Evolutionary conservation across 805 yeast genomes (phyloP), one percentile per base, ranked within the genome.

Genomic region (Tetrapisispora pingtungensis): DNA sequence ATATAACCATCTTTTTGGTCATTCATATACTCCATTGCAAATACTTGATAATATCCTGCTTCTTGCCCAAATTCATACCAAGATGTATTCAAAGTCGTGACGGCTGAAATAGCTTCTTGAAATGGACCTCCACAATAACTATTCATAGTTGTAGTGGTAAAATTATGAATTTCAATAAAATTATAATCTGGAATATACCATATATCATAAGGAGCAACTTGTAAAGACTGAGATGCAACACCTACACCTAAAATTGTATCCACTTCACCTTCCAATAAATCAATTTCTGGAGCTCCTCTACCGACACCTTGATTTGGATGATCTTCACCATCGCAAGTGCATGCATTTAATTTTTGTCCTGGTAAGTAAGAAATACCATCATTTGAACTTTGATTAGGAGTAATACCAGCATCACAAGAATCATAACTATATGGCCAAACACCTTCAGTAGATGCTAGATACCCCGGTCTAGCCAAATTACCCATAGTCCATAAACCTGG

Each of bases 401-500:
- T 88, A 51, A 88, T 88, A 52, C 97, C 97, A 2, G 89, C 88
- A 68, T 89, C 96, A 66, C 97, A 89, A 3, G 77, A 62, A 31
- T 82, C 81, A 61, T 89, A 89, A 1, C 90, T 71, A 57, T 88
- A 89, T 4, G 97, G 97, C 97, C 97, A 89, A 24, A 84, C 81
- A 47, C 97, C 97, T 22, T 89, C 95, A 2, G 96, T 78, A 3
- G 90, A 71, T 6, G 95, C 86, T 68, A 78, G 66, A 59, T 77
- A 89, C 10, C 97, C 97, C 0, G 97, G 94, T 54, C 97, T 77
- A 24, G 84, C 97, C 51, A 89, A 70, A 58, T 89, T 89, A 37
- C 97, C 97, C 78, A 89, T 71, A 4, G 96, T 75, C 97, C 97
- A 89, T 46, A 86, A 55, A 71, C 96, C 97, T 1, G 97, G 97